Conservation (phyloP, 2,329 filamentous ascomycete species). For the Fusarium sp. region DNA sequence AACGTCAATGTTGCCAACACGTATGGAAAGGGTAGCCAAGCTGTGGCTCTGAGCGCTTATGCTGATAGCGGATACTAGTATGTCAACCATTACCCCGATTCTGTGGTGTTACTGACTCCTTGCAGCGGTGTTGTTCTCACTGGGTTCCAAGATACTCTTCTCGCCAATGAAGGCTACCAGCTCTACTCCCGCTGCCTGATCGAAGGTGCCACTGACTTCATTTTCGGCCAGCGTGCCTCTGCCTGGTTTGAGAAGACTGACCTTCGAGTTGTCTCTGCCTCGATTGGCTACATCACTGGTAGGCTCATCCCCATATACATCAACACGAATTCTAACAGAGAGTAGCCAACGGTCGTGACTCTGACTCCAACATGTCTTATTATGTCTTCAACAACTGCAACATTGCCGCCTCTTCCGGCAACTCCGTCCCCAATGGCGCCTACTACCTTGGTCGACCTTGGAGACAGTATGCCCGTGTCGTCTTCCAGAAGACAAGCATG, state of each 20-base stretch:
- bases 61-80: conserved; percentile 61
- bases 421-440: conserved; percentile 54
- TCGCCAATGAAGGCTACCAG: conserved; percentile 62
- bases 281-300: conserved; percentile 60
- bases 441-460: conserved; percentile 65
- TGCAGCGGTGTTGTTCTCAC: conserved; percentile 55
- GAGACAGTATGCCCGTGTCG: conserved; percentile 61
- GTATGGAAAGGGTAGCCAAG: conserved; percentile 62
- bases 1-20: conserved; percentile 69
- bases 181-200: conserved; percentile 61
- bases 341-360: conserved; percentile 58
- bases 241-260: conserved; percentile 62
- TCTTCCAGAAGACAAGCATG: conserved; percentile 64
- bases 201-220: conserved; percentile 64
- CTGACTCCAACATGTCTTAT: conserved; percentile 53
- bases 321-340: not conserved
- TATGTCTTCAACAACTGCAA: conserved; percentile 63
- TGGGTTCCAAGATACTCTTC: conserved; percentile 65
- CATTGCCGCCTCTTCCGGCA: conserved; percentile 56
- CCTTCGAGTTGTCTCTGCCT: conserved; percentile 54
- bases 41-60: conserved; percentile 61
- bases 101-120: fast-evolving
- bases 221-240: conserved; percentile 60
- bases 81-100: fast-evolving
- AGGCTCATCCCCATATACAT: not conserved